Percentiles rank a stretch among this genome's conserved stretches.
Conservation (phyloP, 2,329 filamentous ascomycete species). For the Scedosporium dehoogii region DNA sequence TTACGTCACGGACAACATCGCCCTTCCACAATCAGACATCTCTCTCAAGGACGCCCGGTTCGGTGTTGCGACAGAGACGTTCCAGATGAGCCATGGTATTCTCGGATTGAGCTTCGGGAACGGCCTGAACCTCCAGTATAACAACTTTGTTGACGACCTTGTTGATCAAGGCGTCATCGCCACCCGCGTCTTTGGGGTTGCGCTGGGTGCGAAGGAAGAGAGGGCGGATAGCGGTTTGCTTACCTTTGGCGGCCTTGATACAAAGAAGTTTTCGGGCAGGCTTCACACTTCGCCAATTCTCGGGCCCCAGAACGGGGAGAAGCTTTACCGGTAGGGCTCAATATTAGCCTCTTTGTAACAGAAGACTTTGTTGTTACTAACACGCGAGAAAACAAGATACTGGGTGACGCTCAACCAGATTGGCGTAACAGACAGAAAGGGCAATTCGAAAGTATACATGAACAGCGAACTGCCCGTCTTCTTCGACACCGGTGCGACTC, state of each 20-base stretch:
- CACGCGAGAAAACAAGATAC: conserved; percentile 21
- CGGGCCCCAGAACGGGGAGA: conserved; percentile 15
- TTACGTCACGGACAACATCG: conserved; percentile 20
- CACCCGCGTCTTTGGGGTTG: conserved; percentile 21
- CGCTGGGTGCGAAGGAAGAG: conserved; percentile 20
- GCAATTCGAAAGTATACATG: conserved; percentile 12
- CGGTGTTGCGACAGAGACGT: conserved; percentile 18
- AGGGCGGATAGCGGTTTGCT: conserved; percentile 17
- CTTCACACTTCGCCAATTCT: conserved; percentile 20
- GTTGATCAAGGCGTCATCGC: conserved; percentile 17
- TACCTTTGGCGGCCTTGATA: conserved; percentile 37
- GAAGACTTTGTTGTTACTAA: neutral
- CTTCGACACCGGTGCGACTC: conserved; percentile 57
- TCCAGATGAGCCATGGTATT: conserved; percentile 20
- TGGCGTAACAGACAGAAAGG: conserved; percentile 21
- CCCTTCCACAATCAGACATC: conserved; percentile 17
- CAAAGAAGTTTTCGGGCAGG: conserved; percentile 30
- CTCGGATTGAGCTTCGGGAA: conserved; percentile 22
- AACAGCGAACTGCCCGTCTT: conserved; percentile 34
- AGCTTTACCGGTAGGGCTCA: conserved; percentile 11
- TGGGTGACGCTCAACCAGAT: conserved; percentile 31
- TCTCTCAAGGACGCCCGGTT: conserved; percentile 18
- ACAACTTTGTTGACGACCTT: conserved; percentile 20
- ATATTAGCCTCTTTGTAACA: neutral
- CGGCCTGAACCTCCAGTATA: conserved; percentile 17